Base-by-base conservation (phyloP, 2,329 filamentous ascomycete species). In the Annulohypoxylon truncatum region DNA sequence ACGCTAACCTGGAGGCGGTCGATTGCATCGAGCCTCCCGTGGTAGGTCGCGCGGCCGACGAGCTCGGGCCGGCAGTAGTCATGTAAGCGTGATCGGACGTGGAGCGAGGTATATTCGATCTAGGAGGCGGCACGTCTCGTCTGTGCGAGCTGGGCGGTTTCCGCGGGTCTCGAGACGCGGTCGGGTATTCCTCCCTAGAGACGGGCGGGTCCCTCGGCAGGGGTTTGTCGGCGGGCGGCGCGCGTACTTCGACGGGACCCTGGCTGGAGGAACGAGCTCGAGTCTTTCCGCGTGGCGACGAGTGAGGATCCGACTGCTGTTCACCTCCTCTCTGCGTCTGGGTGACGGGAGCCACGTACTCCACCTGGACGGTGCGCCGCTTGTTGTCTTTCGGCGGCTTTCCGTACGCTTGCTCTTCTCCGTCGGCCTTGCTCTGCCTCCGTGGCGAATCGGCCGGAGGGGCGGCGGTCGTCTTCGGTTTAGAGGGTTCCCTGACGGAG, bases 11-110 rank as follows among this genome's bases (percentile, higher is more conserved):
- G 0, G 85, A 87, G 6, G 91, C 93, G 0, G 83, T 90, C 1
- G 93, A 97, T 74, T 93, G 90, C 80, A 96, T 96, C 92, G 93
- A 96, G 28, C 91, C 92, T 61, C 93, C 92, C 9, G 95, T 98
- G 60, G 88, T 88, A 12, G 95, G 94, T 52, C 95, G 85, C 7
- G 86, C 70, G 72, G 79, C 72, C 53, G 81, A 79, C 60, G 80
- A 75, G 74, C 76, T 75, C 79, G 64, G 47, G 24, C 24, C 52
- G n/a, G 75, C 63, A 81, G 80, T 74, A 63, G 84, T 81, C 78
- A 86, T 81, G 75, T 89, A 83, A 12, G 79, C 77, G 31, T 79
- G 77, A 75, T 91, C 89, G 26, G 87, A 85, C 4, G 82, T 80
- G 9, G 84, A 82, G 40, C 87, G 85, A 56, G 83, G 80, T 68